Conservation (phyloP, 495 filamentous ascomycete genomes). For the Talaromyces ruber region DNA sequence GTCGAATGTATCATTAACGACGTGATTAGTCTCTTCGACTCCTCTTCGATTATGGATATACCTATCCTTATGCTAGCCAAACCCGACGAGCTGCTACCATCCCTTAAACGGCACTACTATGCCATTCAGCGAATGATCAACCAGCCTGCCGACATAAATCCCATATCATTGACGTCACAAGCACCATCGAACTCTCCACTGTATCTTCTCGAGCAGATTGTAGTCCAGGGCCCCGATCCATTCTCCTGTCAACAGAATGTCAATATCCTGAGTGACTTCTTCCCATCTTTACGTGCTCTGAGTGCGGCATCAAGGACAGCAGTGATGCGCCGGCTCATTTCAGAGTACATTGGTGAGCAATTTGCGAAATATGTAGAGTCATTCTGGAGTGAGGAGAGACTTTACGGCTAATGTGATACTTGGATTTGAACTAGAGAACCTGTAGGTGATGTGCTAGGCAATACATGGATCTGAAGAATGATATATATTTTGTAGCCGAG, state of each 20-base stretch:
- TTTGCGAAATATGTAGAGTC: constrained; percentile 20
- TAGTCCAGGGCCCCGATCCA: constrained; percentile 13
- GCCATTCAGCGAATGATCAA: not conserved
- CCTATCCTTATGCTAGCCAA: constrained; percentile 27
- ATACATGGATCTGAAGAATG: too few relatives aligned
- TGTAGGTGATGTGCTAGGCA: too few relatives aligned
- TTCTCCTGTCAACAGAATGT: constrained; percentile 30
- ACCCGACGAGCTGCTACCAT: constrained; percentile 15
- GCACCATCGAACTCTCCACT: constrained; percentile 12
- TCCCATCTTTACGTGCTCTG: constrained; percentile 37
- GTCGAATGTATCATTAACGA: not conserved
- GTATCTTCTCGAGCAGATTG: constrained; percentile 39
- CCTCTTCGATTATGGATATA: constrained; percentile 5
- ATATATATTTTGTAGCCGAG: not conserved
- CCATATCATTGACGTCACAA: not conserved
- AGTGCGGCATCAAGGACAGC: constrained; percentile 24
- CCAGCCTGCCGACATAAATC: not conserved
- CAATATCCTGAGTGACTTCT: constrained; percentile 42
- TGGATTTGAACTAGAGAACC: not conserved
- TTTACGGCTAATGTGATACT: not conserved
- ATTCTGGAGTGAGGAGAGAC: constrained; percentile 41
- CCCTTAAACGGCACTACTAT: constrained; percentile 19
- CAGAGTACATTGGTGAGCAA: constrained; percentile 25
- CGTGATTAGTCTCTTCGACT: constrained; percentile 10
- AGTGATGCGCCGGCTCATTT: constrained; percentile 23